Evolutionary conservation across 768 basidiomycete genomes (phyloP), one percentile per base, ranked within the genome.

Genomic region (Galerina sulciceps): DNA sequence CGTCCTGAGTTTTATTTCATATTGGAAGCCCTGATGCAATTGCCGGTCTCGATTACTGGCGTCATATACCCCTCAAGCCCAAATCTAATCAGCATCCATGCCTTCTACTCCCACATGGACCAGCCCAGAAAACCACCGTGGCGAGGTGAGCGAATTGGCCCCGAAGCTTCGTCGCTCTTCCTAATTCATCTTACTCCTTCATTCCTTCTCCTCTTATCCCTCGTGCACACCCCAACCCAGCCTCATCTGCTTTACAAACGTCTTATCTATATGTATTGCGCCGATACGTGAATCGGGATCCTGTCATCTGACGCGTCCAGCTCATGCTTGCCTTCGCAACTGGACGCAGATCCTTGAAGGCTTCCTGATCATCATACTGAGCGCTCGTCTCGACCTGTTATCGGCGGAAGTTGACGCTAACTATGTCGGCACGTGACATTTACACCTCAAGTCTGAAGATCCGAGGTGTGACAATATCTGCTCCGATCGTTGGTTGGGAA

Each of bases 1-100:
- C 20, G 49, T 50, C 38, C 36, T 36, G 13, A 11, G 49, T 50
- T 37, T 50, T 50, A 36, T 50, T 50, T 37, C 17, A 18, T 36
- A 50, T 38, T 37, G 49, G 49, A 18, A 50, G 49, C 49, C 11
- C 36, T 50, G 34, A 6, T 20, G 49, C 6, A 35, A 38, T n/a
- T 20, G 8, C 49, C 49, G 18, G 37, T 37, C 18, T 17, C 36
- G 37, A 50, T 37, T 50, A 38, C 14, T 37, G 36, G 36, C 49
- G 20, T 36, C 18, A 14, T n/a, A 20, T 50, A 35, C 17, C 13
- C 36, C 31, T 50, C 18, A 18, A 37, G 11, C 20, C 40, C 49
- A 37, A 50, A 50, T 36, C 37, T 50, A 50, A 50, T 50, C 49
- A 50, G 36, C 49, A 50, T 50, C 49, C 18, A 37, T 50, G 49